Conservation (phyloP, 176 grass and related monocot genomes). For the Luzula sylvatica region DNA sequence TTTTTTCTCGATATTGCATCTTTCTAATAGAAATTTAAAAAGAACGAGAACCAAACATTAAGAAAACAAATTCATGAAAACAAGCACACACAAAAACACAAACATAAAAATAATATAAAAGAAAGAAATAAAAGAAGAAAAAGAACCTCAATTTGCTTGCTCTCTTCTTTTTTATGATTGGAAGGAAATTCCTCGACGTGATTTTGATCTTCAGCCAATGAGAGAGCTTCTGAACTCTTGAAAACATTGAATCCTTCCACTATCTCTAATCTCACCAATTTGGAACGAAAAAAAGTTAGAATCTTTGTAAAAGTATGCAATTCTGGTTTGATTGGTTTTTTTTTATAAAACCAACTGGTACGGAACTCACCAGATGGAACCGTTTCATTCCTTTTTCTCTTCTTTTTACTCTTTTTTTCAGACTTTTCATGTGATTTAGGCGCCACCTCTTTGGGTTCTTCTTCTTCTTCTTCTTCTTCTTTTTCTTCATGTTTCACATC, state of each 20-base stretch:
- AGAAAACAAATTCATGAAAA: background rate
- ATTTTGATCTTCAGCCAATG: constrained; percentile 17
- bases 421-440: constrained; percentile 13
- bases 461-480: constrained; percentile 28
- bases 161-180: constrained; percentile 42
- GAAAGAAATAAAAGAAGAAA: background rate
- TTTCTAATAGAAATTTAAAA: constrained; percentile 25
- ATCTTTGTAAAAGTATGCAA: background rate
- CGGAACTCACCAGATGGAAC: constrained; percentile 15
- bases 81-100: background rate
- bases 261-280: constrained; percentile 23
- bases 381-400: constrained; percentile 20
- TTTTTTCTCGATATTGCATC: constrained; percentile 61
- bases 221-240: constrained; percentile 35
- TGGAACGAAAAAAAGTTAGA: background rate
- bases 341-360: background rate
- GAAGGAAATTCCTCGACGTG: constrained; percentile 19
- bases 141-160: constrained; percentile 72
- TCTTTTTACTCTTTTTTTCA: constrained; percentile 20
- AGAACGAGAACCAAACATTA: background rate
- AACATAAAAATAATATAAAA: background rate
- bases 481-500: constrained; percentile 50
- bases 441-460: constrained; percentile 25
- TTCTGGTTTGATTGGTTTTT: background rate
- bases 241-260: constrained; percentile 79